Conservation (phyloP, 371 early-diverging fungal genomes). For the Rhizoclosmatium hyalinum region DNA sequence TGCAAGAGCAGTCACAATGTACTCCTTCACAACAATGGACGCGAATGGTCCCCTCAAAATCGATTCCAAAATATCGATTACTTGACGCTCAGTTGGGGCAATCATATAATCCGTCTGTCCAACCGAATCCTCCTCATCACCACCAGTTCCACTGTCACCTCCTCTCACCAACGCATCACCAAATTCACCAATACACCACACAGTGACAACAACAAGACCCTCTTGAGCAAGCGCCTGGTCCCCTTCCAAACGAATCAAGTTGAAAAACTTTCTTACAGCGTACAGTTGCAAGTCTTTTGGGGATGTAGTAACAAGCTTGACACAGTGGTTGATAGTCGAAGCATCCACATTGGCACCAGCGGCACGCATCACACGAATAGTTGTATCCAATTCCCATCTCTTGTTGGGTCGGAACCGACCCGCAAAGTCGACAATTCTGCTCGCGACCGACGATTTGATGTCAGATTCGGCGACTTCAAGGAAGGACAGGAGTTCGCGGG, state of each 20-base stretch:
- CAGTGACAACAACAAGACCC: constrained; percentile 87
- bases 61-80: constrained; percentile 74
- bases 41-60: constrained; percentile 82
- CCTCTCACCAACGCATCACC: constrained; percentile 80
- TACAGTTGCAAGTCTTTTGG: constrained; percentile 80
- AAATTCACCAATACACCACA: constrained; percentile 96
- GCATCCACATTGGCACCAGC: constrained; percentile 56
- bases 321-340: constrained; percentile 57
- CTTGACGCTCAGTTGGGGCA: constrained; percentile 74
- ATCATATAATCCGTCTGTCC: constrained; percentile 60
- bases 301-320: constrained; percentile 73
- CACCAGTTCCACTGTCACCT: constrained; percentile 27
- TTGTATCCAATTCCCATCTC: constrained; percentile 96
- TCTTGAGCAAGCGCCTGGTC: constrained; percentile 66
- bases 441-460: constrained; percentile 87
- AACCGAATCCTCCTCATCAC: constrained; percentile 73
- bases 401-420: constrained; percentile 82
- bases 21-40: constrained; percentile 78
- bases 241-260: constrained; percentile 76
- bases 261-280: constrained; percentile 84
- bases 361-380: constrained; percentile 79
- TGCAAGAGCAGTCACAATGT: constrained; percentile 84
- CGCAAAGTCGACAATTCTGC: constrained; percentile 87
- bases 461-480: constrained; percentile 92
- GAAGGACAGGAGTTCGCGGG: constrained; percentile 90